Base-by-base conservation (phyloP, 306 rosid genomes). In the Acacia confusa region DNA sequence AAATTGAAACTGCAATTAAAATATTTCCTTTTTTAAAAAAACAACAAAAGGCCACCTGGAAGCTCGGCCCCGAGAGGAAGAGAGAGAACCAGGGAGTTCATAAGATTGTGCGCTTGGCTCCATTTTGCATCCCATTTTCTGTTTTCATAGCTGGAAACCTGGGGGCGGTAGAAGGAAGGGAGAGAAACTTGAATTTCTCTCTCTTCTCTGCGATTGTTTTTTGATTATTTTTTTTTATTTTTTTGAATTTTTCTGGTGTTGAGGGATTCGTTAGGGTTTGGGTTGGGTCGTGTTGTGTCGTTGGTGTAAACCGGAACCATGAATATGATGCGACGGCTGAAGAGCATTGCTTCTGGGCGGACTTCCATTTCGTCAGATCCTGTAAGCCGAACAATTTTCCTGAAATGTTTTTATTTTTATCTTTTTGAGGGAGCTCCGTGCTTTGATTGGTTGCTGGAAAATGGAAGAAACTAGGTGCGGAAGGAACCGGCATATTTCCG, bases 251-350 rank as follows among this genome's bases (percentile, higher is more conserved):
- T 74, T 61, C 24, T 4, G 16, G 81, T 28, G 64, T 76, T 45
- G 80, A 53, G 84, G 86, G 47, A 78, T 28, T 87, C 55, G 17
- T 82, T 86, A 84, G 86, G 92, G 88, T 91, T 88, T 87, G 24
- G 72, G 43, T 75, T 82, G 75, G 67, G 65, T 82, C 78, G 83
- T 10, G 36, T 78, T 82, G 88, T 74, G 74, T 58, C 15, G 66
- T 60, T 6, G 73, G 57, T 11, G 83, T 27, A 61, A 69, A 47
- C 60, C 40, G 63, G 79, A 71, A 83, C 76, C 84, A 94, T 94
- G 97, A 91, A 92, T 88, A 91, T 94, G 98, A 92, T 96, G 99
- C 92, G 99, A 82, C 88, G 98, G 85, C 89, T 96, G 72, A 96
- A 93, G 81, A 96, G 97, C 97, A 92, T 96, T 92, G 94, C 99